phyloP scores from a whole-genome alignment of 257 asterid species.

The Cinchona pubescens region DNA sequence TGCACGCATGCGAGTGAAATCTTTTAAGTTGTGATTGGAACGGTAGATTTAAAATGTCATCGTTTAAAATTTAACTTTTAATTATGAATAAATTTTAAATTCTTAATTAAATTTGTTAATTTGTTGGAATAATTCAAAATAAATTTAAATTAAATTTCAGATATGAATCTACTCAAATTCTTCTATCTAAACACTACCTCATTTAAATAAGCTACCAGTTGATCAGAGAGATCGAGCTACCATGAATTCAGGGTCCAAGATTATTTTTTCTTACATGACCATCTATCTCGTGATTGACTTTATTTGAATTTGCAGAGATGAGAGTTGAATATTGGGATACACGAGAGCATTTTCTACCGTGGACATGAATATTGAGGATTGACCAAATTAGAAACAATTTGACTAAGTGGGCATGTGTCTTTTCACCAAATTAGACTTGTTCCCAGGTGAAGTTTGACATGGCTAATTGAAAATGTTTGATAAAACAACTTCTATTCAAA shows the following conservation, averaged over 20 bases:
- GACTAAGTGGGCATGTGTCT: constrained; percentile 21
- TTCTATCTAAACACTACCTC: too few species aligned
- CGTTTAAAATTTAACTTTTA: too few species aligned
- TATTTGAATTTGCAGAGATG: not conserved
- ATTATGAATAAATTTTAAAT: too few species aligned
- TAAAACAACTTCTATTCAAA: not conserved
- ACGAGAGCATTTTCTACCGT: constrained; percentile 8
- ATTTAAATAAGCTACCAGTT: not conserved
- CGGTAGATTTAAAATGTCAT: too few species aligned
- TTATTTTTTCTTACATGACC: not conserved
- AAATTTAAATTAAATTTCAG: too few species aligned
- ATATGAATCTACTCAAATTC: too few species aligned
- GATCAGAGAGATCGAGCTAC: not conserved
- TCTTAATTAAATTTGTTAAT: too few species aligned
- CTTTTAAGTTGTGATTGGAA: too few species aligned
- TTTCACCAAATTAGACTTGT: constrained; percentile 13
- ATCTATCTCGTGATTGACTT: constrained; percentile 9
- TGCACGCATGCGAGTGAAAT: constrained; percentile 10
- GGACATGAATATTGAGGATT: constrained; percentile 7
- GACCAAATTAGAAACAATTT: constrained; percentile 10
- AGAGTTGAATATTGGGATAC: constrained; percentile 8
- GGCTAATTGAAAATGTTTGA: constrained; percentile 9
- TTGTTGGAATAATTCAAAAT: too few species aligned
- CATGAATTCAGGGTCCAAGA: not conserved
- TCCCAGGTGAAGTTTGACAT: constrained; percentile 27